These are phyloP conservation scores for Fusarium annulatum DNA, from an alignment of 2,329 filamentous ascomycete species.

Conservation along the genomic window DNA sequence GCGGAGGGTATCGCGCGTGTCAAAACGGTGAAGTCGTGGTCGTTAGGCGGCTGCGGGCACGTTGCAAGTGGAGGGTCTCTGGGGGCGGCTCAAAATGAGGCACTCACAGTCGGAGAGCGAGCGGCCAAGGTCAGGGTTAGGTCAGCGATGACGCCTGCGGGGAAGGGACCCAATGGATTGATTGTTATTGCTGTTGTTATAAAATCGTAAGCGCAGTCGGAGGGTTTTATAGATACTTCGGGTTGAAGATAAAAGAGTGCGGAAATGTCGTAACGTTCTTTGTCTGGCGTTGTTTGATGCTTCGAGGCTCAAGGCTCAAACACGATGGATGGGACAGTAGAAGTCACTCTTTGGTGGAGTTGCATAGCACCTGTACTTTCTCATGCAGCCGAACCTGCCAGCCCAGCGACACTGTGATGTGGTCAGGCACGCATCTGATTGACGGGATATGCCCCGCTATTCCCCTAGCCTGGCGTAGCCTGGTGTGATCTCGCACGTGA, in stretches of 20 bases:
- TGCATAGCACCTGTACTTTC: slow-evolving; percentile 50
- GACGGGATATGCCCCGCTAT: slow-evolving; percentile 32
- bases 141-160: slow-evolving; percentile 55
- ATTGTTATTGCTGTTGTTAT: slow-evolving; percentile 27
- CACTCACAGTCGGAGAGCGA: slow-evolving; percentile 48
- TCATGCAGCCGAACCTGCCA: slow-evolving; percentile 45
- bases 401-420: slow-evolving; percentile 28
- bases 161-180: slow-evolving; percentile 35
- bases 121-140: slow-evolving; percentile 51
- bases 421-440: slow-evolving; percentile 30
- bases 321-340: slow-evolving; percentile 37
- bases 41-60: slow-evolving; percentile 36
- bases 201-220: slow-evolving; percentile 20
- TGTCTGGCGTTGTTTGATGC: slow-evolving; percentile 40
- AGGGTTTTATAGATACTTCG: slow-evolving; percentile 23
- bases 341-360: slow-evolving; percentile 51
- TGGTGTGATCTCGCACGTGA: slow-evolving; percentile 43
- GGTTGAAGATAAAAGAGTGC: slow-evolving; percentile 17
- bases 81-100: slow-evolving; percentile 51
- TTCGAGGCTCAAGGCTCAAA: slow-evolving; percentile 35
- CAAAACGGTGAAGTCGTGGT: slow-evolving; percentile 25
- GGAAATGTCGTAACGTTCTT: slow-evolving; percentile 29
- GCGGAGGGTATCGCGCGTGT: slow-evolving; percentile 36
- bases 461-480: slow-evolving; percentile 13
- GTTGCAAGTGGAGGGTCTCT: slow-evolving; percentile 45